Evolutionary conservation across 179 eudicot species (phyloP).

Genomic region (Monotropa hypopitys): DNA sequence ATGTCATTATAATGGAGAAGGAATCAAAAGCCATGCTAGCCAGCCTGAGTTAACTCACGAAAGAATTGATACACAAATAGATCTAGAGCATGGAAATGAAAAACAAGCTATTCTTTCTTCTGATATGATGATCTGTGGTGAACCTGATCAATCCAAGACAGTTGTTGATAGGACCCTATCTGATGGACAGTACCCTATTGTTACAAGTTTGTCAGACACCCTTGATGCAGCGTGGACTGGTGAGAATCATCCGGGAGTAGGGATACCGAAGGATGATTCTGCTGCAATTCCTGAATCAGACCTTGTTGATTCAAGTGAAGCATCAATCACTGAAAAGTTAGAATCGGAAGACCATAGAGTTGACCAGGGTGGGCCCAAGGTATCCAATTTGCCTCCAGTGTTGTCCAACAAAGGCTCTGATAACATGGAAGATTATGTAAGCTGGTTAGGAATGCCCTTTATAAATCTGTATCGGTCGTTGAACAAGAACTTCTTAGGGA

Average conservation of each 20-base stretch:
- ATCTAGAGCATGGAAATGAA: slow-evolving; percentile 19
- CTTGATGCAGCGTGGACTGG: slow-evolving; percentile 97
- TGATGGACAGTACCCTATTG: slow-evolving; percentile 39
- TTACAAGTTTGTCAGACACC: slow-evolving; percentile 54
- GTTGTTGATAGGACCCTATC: slow-evolving; percentile 31
- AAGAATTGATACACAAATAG: slow-evolving; percentile 16
- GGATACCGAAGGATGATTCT: slow-evolving; percentile 28
- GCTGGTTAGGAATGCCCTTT: slow-evolving; percentile 81
- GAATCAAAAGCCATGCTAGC: slow-evolving; percentile 8
- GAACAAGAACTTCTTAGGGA: slow-evolving; percentile 46
- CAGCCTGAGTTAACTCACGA: slow-evolving; percentile 19
- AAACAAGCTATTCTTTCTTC: slow-evolving; percentile 17
- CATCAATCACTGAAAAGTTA: slow-evolving; percentile 39
- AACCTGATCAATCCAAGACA: slow-evolving; percentile 23
- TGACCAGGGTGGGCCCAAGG: slow-evolving; percentile 26
- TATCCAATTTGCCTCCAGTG: slow-evolving; percentile 24
- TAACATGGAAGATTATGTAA: slow-evolving; percentile 36
- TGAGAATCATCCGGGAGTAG: slow-evolving; percentile 41
- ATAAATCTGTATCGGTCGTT: slow-evolving; percentile 55
- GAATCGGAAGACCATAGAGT: slow-evolving; percentile 35
- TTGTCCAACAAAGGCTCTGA: slow-evolving; percentile 40
- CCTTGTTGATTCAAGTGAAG: slow-evolving; percentile 31
- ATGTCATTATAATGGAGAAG: slow-evolving; percentile 21
- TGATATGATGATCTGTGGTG: slow-evolving; percentile 16
- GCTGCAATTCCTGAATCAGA: slow-evolving; percentile 26